Conservation (phyloP, 2,329 filamentous ascomycete genomes). For the Amauroascus verrucosus region DNA sequence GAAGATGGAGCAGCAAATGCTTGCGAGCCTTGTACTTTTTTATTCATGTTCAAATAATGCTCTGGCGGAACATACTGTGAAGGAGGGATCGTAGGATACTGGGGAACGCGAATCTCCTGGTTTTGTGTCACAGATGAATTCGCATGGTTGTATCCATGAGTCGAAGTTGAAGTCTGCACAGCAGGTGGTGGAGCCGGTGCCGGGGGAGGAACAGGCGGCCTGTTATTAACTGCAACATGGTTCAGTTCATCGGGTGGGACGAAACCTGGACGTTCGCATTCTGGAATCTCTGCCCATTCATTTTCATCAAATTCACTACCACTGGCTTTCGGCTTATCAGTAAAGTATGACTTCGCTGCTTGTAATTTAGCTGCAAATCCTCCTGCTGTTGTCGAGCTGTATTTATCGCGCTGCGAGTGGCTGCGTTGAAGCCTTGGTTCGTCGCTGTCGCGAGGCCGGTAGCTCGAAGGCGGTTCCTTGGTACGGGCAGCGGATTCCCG, state of each 20-base stretch:
- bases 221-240: background rate
- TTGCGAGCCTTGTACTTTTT: background rate
- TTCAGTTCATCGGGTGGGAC: conserved; percentile 26
- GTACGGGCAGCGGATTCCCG: conserved; percentile 9
- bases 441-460: background rate
- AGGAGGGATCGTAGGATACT: conserved; percentile 20
- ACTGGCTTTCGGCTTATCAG: conserved; percentile 14
- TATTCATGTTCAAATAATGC: conserved; percentile 13
- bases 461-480: conserved; percentile 9
- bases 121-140: conserved; percentile 16
- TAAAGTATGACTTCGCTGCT: conserved; percentile 8
- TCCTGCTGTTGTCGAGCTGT: background rate
- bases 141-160: conserved; percentile 16
- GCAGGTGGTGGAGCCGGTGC: conserved; percentile 9
- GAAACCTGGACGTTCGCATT: conserved; percentile 34
- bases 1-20: background rate
- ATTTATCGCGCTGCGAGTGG: conserved; percentile 2
- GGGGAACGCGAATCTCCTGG: background rate
- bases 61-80: conserved; percentile 26
- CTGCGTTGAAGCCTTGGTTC: conserved; percentile 2
- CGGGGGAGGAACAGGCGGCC: conserved; percentile 22
- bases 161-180: conserved; percentile 15
- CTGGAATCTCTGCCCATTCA: conserved; percentile 33
- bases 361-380: conserved; percentile 1
- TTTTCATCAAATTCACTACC: conserved; percentile 11